A percentile compares a stretch with the other conserved stretches of the same genome.
Conservation (phyloP, 805 yeast species). For the Debaryomyces castellii region DNA sequence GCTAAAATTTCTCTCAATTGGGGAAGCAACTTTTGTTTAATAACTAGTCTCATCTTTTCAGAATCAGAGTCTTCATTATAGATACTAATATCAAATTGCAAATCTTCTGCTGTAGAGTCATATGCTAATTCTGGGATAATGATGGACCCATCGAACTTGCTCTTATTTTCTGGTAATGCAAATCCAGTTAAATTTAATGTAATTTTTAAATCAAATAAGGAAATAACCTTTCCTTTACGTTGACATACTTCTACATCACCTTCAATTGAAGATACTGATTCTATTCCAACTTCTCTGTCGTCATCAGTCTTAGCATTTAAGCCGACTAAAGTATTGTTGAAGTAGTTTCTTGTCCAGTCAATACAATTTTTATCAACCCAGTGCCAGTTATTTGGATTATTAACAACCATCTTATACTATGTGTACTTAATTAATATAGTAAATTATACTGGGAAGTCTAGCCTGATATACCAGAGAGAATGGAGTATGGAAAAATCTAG, state of each 20-base stretch:
- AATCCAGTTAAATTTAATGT: conserved; percentile 58
- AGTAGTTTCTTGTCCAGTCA: conserved; percentile 83
- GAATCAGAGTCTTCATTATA: conserved; percentile 48
- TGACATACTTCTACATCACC: conserved; percentile 98
- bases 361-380: conserved; percentile 99
- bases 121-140: conserved; percentile 91
- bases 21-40: conserved; percentile 61
- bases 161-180: conserved; percentile 25
- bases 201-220: conserved; percentile 78
- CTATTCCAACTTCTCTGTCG: conserved; percentile 31
- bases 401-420: conserved; percentile 70
- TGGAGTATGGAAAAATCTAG: conserved; percentile 14
- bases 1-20: conserved; percentile 58
- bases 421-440: neutral
- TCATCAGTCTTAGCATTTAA: conserved; percentile 36
- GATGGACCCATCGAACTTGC: conserved; percentile 64
- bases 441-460: neutral
- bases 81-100: conserved; percentile 76
- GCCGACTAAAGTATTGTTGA: conserved; percentile 59
- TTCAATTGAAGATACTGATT: conserved; percentile 59
- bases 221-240: conserved; percentile 94
- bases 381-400: conserved; percentile 99
- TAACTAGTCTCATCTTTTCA: conserved; percentile 52
- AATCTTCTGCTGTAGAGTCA: conserved; percentile 82
- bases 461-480: neutral